Base-by-base conservation (phyloP, 768 basidiomycete genomes). In the Mrakia frigida region DNA sequence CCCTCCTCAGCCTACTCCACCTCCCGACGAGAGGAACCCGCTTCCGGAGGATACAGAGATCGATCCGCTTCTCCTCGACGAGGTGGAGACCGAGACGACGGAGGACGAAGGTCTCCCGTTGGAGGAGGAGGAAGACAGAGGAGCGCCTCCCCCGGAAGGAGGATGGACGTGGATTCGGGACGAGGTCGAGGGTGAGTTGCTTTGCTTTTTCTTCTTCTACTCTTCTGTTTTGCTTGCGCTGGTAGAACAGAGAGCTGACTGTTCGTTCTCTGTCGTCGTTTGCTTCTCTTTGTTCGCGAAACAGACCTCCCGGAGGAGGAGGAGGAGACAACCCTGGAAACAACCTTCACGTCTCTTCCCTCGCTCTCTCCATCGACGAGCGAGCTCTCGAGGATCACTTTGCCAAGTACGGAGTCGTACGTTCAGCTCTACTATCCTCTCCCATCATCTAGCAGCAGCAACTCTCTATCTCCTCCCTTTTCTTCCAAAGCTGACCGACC, bases 331-430 rank as follows among this genome's bases (percentile, higher is more conserved):
- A 89, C 86, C 86, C 87, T 4, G 89, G 89, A 35, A 90, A 89
- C 85, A 90, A 90, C 83, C 83, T 90, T 39, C 89, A 90, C 82
- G 87, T 90, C 78, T 88, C 88, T 61, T 86, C 88, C 39, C 83
- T 90, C 74, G 86, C 89, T 76, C 85, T 85, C 82, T 87, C 86
- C 74, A 86, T 89, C 75, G 93, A 94, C 81, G 91, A 91, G 50
- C 89, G 91, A 74, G 91, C 93, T 80, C 90, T 99, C 74, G 94
- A 97, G 84, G 88, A 89, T 21, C 88, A 89, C 11, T 99, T 99
- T 82, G 87, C 88, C 78, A 95, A 94, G 84, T 88, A 90, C 84
- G 97, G 97, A 74, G 87, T 90, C 80, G 93, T 93, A 80, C 78
- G 89, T 87, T 1, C 39, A 13, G 39, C 46, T 31, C 21, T 69